phyloP scores from a whole-genome alignment of 371 early-diverging fungal species.

The Syncephalastrum monosporum region DNA sequence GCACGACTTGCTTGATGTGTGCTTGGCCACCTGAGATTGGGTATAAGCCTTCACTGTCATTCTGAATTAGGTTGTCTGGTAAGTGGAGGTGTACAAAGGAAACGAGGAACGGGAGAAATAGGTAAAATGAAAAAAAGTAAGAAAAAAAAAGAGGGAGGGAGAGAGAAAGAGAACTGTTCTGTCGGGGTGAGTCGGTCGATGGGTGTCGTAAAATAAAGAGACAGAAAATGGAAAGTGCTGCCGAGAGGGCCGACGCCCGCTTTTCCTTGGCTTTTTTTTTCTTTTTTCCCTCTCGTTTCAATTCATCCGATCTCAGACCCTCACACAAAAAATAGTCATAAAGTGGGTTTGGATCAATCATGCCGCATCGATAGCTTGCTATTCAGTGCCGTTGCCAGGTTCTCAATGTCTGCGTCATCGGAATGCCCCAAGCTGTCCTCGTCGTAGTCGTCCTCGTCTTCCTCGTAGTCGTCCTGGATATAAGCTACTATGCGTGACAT shows the following conservation, averaged over 20 bases:
- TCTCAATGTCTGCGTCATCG: slow-evolving; percentile 43
- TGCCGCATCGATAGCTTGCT: slow-evolving; percentile 31
- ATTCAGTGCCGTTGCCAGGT: slow-evolving; percentile 36
- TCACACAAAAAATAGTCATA: too few relatives aligned
- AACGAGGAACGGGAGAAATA: background rate
- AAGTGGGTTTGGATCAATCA: too few relatives aligned
- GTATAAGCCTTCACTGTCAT: slow-evolving; percentile 32
- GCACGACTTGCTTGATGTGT: slow-evolving; percentile 61
- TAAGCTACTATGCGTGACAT: slow-evolving; percentile 39
- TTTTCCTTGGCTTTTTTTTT: too few relatives aligned
- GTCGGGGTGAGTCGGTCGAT: background rate
- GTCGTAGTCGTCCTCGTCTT: slow-evolving; percentile 27
- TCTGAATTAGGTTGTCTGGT: background rate
- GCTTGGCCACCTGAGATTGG: slow-evolving; percentile 65
- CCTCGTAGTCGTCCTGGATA: slow-evolving; percentile 42
- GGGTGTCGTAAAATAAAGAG: slow-evolving; percentile 1
- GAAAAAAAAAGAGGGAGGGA: background rate
- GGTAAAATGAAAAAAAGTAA: background rate
- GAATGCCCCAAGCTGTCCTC: slow-evolving; percentile 12
- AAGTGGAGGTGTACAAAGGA: too few relatives aligned
- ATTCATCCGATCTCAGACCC: too few relatives aligned
- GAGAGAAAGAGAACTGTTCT: slow-evolving; percentile 1
- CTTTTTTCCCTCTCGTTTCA: background rate
- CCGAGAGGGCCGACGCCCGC: too few relatives aligned
- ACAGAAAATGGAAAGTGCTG: slow-evolving; percentile 3